Percentiles rank a stretch among this genome's conserved stretches.
Conservation (phyloP, 2,329 filamentous ascomycete species). For the Bipolaris oryzae region DNA sequence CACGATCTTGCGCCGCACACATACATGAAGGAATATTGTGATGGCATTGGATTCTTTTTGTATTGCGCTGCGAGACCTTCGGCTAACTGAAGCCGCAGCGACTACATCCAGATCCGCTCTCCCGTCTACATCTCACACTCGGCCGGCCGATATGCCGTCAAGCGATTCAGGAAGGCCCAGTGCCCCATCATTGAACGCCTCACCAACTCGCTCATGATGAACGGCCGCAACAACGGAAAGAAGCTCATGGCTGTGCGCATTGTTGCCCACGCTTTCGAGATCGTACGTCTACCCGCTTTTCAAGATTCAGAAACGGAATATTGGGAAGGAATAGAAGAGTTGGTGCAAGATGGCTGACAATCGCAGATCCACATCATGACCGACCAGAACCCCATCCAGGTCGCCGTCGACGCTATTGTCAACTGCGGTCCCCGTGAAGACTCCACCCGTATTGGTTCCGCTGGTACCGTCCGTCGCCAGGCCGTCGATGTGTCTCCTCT, state of each 20-base stretch:
- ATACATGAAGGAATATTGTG: conserved; percentile 14
- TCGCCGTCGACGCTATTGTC: conserved; percentile 99
- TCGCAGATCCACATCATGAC: conserved; percentile 98
- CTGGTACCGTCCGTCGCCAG: conserved; percentile 99
- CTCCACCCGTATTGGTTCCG: conserved; percentile 98
- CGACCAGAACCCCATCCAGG: conserved; percentile 99
- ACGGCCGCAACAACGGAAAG: conserved; percentile 99
- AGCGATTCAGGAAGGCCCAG: conserved; percentile 99
- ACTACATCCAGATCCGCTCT: conserved; percentile 99
- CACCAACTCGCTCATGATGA: conserved; percentile 99
- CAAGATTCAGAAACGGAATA: not conserved
- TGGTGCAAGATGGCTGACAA: conserved; percentile 19
- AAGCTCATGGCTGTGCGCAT: conserved; percentile 99
- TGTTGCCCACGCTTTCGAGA: conserved; percentile 98
- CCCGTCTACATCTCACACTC: conserved; percentile 99
- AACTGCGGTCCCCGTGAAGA: conserved; percentile 99
- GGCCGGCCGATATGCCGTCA: conserved; percentile 96
- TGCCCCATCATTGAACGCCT: conserved; percentile 99
- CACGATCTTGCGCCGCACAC: conserved; percentile 19
- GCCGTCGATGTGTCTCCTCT: conserved; percentile 99
- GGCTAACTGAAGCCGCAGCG: conserved; percentile 65
- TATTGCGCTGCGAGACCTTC: conserved; percentile 28
- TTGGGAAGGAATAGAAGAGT: not conserved
- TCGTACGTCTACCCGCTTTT: conserved; percentile 68
- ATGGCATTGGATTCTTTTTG: conserved; percentile 24